These are phyloP conservation scores for Zea luxurians DNA, from an alignment of 176 grass and related monocot species.

Conservation along the genomic window DNA sequence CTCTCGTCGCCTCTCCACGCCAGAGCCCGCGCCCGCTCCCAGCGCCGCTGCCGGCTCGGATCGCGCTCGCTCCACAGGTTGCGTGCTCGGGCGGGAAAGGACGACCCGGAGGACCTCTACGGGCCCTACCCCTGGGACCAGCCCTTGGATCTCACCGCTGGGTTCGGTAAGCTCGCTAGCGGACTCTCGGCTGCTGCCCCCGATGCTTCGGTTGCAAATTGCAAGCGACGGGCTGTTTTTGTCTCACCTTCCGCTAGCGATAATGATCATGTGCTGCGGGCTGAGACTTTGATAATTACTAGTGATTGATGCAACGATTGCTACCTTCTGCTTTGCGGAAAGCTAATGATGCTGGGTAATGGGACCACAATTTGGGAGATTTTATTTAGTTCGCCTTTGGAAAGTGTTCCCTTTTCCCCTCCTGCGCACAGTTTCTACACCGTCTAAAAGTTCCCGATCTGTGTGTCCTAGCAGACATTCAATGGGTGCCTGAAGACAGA, in stretches of 20 bases:
- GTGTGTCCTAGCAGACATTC: slow-evolving; percentile 52
- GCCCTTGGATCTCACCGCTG: slow-evolving; percentile 44
- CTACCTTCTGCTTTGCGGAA: not conserved
- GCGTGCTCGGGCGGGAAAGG: slow-evolving; percentile 52
- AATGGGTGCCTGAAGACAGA: slow-evolving; percentile 82
- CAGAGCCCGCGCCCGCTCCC: slow-evolving; percentile 11
- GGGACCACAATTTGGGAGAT: not conserved
- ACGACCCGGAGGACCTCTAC: slow-evolving; percentile 65
- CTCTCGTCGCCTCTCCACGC: slow-evolving; percentile 37
- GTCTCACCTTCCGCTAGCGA: not conserved
- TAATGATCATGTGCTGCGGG: not conserved
- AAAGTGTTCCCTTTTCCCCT: not conserved
- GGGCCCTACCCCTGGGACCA: slow-evolving; percentile 95
- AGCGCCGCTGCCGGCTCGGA: slow-evolving; percentile 24
- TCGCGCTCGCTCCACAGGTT: slow-evolving; percentile 29
- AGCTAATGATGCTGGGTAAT: not conserved
- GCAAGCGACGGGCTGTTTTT: not conserved
- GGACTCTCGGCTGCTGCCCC: not conserved
- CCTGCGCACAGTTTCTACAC: not conserved
- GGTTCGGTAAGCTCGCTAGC: slow-evolving; percentile 18
- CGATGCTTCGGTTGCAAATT: not conserved
- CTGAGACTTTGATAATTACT: not conserved
- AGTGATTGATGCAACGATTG: not conserved
- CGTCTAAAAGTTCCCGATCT: slow-evolving; percentile 15
- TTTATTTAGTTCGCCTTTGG: not conserved